Base-by-base conservation (phyloP, 2,329 filamentous ascomycete species). In the Furcasterigmium sp. region DNA sequence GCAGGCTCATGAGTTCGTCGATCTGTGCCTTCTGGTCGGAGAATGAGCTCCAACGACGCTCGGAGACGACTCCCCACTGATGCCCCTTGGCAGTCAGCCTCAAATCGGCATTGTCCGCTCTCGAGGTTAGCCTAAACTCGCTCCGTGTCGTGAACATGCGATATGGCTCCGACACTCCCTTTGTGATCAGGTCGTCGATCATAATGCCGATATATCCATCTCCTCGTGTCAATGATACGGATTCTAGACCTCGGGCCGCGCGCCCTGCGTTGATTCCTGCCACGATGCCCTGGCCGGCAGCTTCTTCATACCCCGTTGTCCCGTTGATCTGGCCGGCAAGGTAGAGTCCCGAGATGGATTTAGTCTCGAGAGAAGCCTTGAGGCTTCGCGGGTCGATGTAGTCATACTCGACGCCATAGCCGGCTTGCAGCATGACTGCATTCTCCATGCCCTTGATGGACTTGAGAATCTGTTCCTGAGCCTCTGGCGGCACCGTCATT, bases 171-270 rank as follows among this genome's bases (percentile, higher is more conserved):
- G 87, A 91, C 23, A 98, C 93, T 38, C 93, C 93, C 65, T 96
- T 97, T 18, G 91, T 97, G 58, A 95, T 84, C 29, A 98, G 80
- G 61, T 98, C 93, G 64, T 98, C 93, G 56, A 98, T 91, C 90
- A 98, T 95, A 67, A 98, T 86, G 52, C 93, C 93, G 57, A 98
- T 97, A 63, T 96, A 98, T 11, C 89, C 90, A 62, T 98, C 91
- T 2, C 86, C 84, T 50, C 93, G 78, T 8, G 83, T 83, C 23
- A 98, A 69, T 0, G 78, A 78, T 47, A 94, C 73, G 0, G 82
- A 75, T 2, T 72, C 62, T 45, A 85, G 80, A 2, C 78, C 77
- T 47, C 80, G 76, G 0, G 91, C 80, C 2, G 83, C 76, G n/a
- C 93, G 77, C 3, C 91, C 93, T 1, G 93, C 93, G 58, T 98